Evolutionary conservation across 495 filamentous ascomycete species (phyloP).

Genomic region (Glutinoglossum americanum): DNA sequence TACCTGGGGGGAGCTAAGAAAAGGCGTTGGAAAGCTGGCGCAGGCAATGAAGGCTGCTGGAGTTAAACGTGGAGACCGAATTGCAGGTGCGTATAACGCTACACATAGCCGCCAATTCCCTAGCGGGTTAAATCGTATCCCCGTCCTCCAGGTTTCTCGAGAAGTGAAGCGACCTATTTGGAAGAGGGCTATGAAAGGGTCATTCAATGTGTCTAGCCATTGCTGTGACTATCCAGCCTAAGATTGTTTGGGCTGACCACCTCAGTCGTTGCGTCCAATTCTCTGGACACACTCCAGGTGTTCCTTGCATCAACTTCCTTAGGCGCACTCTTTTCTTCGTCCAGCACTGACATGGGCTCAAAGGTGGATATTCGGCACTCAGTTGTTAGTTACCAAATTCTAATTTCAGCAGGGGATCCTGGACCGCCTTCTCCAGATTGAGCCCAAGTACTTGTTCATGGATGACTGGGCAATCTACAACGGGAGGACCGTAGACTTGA

Average conservation of each 20-base stretch:
- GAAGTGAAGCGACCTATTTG: too few species aligned
- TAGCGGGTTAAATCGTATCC: too few species aligned
- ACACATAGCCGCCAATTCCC: neutral
- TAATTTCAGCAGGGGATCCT: conserved; percentile 30
- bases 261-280: conserved; percentile 47
- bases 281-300: conserved; percentile 46
- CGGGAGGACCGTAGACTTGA: conserved; percentile 47
- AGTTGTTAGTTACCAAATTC: neutral
- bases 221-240: too few species aligned
- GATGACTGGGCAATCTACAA: conserved; percentile 66
- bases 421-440: conserved; percentile 48
- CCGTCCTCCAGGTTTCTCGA: too few species aligned
- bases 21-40: conserved; percentile 29
- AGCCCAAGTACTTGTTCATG: conserved; percentile 52
- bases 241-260: too few species aligned
- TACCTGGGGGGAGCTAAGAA: conserved; percentile 41
- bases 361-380: conserved; percentile 13
- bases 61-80: conserved; percentile 43
- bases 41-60: conserved; percentile 41
- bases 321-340: conserved; percentile 48
- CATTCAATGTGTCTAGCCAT: too few species aligned
- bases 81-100: conserved; percentile 20
- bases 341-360: conserved; percentile 60
- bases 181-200: too few species aligned
- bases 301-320: conserved; percentile 41